phyloP scores from a whole-genome alignment of 805 yeast species.

The Kodamaea nitidulidarum region DNA sequence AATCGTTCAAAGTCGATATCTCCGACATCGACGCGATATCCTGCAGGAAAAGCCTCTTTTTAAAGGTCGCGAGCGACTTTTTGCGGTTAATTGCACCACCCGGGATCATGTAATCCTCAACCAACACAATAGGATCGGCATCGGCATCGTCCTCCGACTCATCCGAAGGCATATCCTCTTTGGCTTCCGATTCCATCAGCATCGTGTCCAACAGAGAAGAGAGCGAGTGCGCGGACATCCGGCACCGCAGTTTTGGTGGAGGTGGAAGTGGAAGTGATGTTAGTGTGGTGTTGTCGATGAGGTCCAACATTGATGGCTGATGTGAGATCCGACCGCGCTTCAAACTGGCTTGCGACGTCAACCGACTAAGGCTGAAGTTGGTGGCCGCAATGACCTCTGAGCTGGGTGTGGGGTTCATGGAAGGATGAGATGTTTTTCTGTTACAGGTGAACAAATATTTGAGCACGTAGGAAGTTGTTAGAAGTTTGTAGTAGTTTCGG shows the following conservation, averaged over 20 bases:
- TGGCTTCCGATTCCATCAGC: slow-evolving; percentile 1
- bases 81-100: slow-evolving; percentile 20
- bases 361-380: slow-evolving; percentile 12
- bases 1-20: background rate
- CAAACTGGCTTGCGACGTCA: slow-evolving; percentile 1
- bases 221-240: slow-evolving; percentile 7
- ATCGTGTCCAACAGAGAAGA: slow-evolving; percentile 1
- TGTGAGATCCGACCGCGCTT: slow-evolving; percentile 15
- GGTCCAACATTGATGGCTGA: slow-evolving; percentile 42
- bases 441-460: too few species aligned
- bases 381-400: slow-evolving; percentile 13
- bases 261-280: slow-evolving; percentile 54
- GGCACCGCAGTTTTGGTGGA: slow-evolving; percentile 29
- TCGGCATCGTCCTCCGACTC: slow-evolving; percentile 20
- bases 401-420: too few species aligned
- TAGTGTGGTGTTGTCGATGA: slow-evolving; percentile 44
- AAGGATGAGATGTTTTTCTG: too few species aligned
- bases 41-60: slow-evolving; percentile 15
- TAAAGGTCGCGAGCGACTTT: slow-evolving; percentile 37
- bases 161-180: slow-evolving; percentile 13
- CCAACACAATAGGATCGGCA: slow-evolving; percentile 43
- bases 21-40: slow-evolving; percentile 1
- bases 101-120: slow-evolving; percentile 52
- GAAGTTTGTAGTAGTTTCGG: too few species aligned
- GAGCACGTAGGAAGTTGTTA: too few species aligned